Conservation (phyloP, 441 rosid genomes). For the Erodium chrysanthum region DNA sequence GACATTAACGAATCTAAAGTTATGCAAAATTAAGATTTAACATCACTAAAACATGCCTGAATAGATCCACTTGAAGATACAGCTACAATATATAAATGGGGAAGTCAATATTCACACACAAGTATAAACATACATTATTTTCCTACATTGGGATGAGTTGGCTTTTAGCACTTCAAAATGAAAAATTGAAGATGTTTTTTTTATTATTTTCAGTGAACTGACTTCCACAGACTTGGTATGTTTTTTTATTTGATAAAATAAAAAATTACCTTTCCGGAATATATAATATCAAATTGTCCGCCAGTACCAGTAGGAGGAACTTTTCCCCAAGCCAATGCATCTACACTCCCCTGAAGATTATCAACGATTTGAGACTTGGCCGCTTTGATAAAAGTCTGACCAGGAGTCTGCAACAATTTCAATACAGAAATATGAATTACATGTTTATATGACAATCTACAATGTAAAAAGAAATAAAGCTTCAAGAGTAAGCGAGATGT, state of each 20-base stretch:
- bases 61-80: neutral
- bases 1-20: neutral
- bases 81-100: neutral
- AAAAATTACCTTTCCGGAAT: constrained; percentile 44
- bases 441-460: neutral
- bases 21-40: neutral
- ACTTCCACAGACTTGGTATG: neutral
- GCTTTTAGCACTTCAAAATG: too few relatives aligned
- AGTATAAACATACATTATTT: too few relatives aligned
- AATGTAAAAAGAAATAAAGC: neutral
- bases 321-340: constrained; percentile 85
- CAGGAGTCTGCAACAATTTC: constrained; percentile 61
- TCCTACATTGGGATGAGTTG: too few relatives aligned
- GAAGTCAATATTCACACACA: too few relatives aligned
- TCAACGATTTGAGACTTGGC: constrained; percentile 68
- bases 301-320: constrained; percentile 65
- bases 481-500: constrained; percentile 5
- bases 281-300: constrained; percentile 65
- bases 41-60: too few relatives aligned
- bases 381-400: constrained; percentile 70
- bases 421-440: constrained; percentile 6
- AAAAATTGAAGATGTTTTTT: too few relatives aligned
- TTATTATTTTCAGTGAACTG: neutral
- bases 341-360: constrained; percentile 70
- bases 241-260: neutral